Conservation (phyloP, 495 filamentous ascomycete species). For the Sporormia fimetaria region DNA sequence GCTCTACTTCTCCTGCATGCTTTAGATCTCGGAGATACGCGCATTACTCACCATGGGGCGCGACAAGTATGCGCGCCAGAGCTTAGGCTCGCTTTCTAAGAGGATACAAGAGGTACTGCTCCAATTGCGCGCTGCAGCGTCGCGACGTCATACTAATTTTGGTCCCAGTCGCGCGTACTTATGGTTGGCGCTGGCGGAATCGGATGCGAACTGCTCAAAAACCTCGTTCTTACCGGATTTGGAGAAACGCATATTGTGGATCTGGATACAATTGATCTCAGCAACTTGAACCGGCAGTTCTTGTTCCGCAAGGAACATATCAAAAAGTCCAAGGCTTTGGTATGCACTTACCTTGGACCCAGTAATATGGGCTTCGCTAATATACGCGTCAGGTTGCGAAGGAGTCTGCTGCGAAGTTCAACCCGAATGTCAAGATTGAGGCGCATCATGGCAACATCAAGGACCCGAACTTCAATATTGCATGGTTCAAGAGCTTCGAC, state of each 20-base stretch:
- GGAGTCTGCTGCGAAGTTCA: constrained; percentile 83
- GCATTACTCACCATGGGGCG: constrained; percentile 29
- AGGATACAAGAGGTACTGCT: constrained; percentile 54
- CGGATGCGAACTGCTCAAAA: constrained; percentile 95
- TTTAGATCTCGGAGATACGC: constrained; percentile 12
- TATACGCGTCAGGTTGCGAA: constrained; percentile 63
- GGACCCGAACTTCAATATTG: constrained; percentile 77
- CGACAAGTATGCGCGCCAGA: constrained; percentile 41
- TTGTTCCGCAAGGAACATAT: constrained; percentile 96
- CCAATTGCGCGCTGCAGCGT: constrained; percentile 1
- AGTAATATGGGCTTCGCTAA: background rate
- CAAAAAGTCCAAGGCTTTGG: constrained; percentile 91
- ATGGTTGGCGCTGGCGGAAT: constrained; percentile 97
- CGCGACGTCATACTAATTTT: constrained; percentile 12
- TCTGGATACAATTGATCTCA: constrained; percentile 94
- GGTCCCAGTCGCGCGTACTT: constrained; percentile 66
- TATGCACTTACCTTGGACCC: constrained; percentile 34
- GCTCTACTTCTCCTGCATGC: constrained; percentile 4
- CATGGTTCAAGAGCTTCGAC: constrained; percentile 75
- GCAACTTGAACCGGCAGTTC: constrained; percentile 96
- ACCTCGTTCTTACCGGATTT: constrained; percentile 86
- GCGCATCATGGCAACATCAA: constrained; percentile 95
- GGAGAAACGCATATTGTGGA: constrained; percentile 94
- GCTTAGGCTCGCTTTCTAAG: constrained; percentile 49
- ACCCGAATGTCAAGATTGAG: constrained; percentile 75